Evolutionary conservation across 495 filamentous ascomycete species (phyloP), one percentile per base, ranked within the genome.

Genomic region (Penicillium manginii): DNA sequence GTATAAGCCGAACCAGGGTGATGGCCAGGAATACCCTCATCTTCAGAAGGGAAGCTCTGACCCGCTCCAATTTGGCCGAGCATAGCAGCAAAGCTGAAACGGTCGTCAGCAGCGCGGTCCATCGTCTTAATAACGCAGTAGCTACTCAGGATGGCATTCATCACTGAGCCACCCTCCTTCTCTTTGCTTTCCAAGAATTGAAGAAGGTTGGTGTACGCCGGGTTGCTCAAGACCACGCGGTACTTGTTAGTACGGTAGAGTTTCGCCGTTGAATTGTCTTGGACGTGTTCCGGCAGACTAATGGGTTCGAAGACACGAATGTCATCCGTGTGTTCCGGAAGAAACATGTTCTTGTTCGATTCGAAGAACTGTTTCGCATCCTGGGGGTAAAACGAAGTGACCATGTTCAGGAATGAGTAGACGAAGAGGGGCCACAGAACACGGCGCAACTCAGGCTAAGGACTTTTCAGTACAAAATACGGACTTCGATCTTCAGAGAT

Each of bases 1-100:
- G 84, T 84, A 62, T 93, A 92, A 21, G 87, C 84, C 3, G 92
- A 89, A 0, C 94, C 94, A 2, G 91, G 91, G 58, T 92, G 88
- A 48, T 96, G 88, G 5, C 96, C 96, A 0, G 91, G 90, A 59
- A 98, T 97, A 35, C 94, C 94, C 70, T 98, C 94, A 63, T 94
- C 88, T 65, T 94, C 88, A 32, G 89, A 86, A 11, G 88, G 87
- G 57, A 84, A 81, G 8, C 84, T 79, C 40, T 93, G 89, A 11
- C 86, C 87, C 1, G 83, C 78, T 12, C 73, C 66, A 29, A 77
- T 76, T 37, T 87, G 82, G n/a, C 84, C 85, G n/a, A 90, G 79
- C 66, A 96, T 85, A 4, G 88, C 84, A 55, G 91, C 88, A 62
- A 96, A 91, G 69, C 89, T 92, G 59, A 85, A 91, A 14, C 89